Base-by-base conservation (phyloP, 1,284 basidiomycete genomes). In the Moesziomyces aphidis region DNA sequence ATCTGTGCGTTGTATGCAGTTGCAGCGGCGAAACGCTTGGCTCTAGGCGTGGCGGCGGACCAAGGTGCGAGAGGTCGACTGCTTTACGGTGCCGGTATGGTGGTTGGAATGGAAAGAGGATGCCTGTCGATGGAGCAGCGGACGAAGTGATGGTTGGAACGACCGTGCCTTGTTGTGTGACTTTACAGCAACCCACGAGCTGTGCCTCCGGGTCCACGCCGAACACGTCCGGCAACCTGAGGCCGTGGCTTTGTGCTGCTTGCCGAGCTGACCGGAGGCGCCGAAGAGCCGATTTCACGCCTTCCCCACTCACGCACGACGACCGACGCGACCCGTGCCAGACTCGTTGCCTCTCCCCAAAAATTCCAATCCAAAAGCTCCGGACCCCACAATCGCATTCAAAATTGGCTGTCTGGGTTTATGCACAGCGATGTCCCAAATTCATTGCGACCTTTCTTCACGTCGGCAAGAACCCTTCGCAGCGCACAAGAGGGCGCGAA, bases 331-430 rank as follows among this genome's bases (percentile, higher is more conserved):
- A 42, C 39, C 6, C 7, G 17, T 42, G 39, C 19, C 36, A 10
- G 36, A 17, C 17, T 19, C 1, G 39, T 19, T 19, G 39, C 17
- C 39, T 42, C 15, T 19, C 17, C 39, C 39, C 39, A 17, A 42
- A 42, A 42, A 42, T 42, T 42, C 39, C 39, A 42, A 17, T 15
- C 6, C 39, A 10, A 34, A 34, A 34, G 39, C 13, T 7, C 4
- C 17, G 39, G 13, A 22, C 52, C 52, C 52, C 43, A 54, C 26
- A 54, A 28, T 42, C 19, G 10, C 52, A 42, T 44, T 23, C 39
- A 53, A 53, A 44, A 43, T n/a, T n/a, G n/a, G n/a, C n/a, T n/a
- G n/a, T n/a, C n/a, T n/a, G n/a, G n/a, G n/a, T n/a, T n/a, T n/a
- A n/a, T n/a, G n/a, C n/a, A n/a, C n/a, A n/a, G n/a, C n/a, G n/a